Percentiles rank a stretch among this genome's conserved stretches.
phyloP scores from a whole-genome alignment of 2,329 filamentous ascomycete genomes.

The Monosporascus sp. region DNA sequence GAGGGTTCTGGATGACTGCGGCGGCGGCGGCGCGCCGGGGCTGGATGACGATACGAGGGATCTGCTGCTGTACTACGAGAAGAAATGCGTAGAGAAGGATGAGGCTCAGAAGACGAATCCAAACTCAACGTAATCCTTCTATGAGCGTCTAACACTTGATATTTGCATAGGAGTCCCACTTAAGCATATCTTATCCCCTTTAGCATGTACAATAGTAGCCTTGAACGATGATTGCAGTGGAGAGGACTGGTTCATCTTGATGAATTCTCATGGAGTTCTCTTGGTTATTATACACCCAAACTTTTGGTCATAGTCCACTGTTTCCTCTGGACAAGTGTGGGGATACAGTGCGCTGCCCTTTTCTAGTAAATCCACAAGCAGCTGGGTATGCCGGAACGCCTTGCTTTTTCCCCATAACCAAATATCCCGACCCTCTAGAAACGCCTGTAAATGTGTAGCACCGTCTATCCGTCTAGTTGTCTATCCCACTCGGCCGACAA shows the following conservation, averaged over 20 bases:
- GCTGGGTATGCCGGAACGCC: conserved; percentile 29
- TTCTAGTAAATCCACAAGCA: conserved; percentile 5
- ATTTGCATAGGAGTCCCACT: too few species aligned
- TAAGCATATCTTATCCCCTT: too few species aligned
- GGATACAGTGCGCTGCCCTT: neutral
- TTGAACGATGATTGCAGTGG: too few species aligned
- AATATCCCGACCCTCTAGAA: conserved; percentile 8
- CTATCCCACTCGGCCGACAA: conserved; percentile 3
- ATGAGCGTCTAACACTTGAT: too few species aligned
- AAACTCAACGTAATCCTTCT: neutral
- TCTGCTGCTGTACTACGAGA: conserved; percentile 37
- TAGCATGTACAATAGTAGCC: too few species aligned
- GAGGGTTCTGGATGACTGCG: conserved; percentile 24
- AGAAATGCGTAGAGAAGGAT: conserved; percentile 31
- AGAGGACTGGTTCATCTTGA: too few species aligned
- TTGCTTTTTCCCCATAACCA: conserved; percentile 18
- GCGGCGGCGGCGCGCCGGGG: conserved; percentile 16
- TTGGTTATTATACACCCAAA: too few species aligned
- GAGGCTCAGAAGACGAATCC: conserved; percentile 2
- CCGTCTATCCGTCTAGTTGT: conserved; percentile 5
- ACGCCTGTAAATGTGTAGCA: conserved; percentile 16
- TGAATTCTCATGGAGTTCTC: too few species aligned
- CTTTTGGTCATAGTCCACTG: too few species aligned
- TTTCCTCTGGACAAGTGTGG: neutral
- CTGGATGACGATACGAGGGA: conserved; percentile 39